A percentile compares a stretch with the other conserved stretches of the same genome.
These are phyloP conservation scores for Candida hispaniensis DNA, from an alignment of 805 yeast genomes.

Conservation along the genomic window DNA sequence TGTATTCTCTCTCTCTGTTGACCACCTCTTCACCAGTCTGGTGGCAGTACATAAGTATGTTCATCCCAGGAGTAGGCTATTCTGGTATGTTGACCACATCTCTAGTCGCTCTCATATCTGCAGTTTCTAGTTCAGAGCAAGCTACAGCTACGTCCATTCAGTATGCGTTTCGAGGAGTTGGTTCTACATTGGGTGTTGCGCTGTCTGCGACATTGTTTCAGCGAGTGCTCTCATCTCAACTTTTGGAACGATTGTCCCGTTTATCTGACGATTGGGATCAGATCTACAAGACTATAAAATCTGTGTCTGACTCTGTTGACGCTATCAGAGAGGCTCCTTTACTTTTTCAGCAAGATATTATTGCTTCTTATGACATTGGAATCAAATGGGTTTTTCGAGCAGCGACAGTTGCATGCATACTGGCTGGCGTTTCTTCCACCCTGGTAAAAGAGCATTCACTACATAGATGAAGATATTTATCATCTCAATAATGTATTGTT, in stretches of 20 bases:
- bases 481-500: too few relatives aligned
- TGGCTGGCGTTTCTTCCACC: too few relatives aligned
- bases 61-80: conserved; percentile 54
- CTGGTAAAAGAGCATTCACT: too few relatives aligned
- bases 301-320: conserved; percentile 43
- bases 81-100: conserved; percentile 62
- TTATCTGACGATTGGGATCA: conserved; percentile 1
- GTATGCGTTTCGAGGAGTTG: conserved; percentile 78
- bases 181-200: conserved; percentile 75
- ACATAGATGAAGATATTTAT: too few relatives aligned
- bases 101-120: conserved; percentile 61
- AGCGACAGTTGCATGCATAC: conserved; percentile 28
- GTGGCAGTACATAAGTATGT: conserved; percentile 36
- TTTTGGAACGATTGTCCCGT: conserved; percentile 19
- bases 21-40: conserved; percentile 24
- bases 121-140: conserved; percentile 58
- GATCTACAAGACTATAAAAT: conserved; percentile 21
- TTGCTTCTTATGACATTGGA: conserved; percentile 38
- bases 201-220: conserved; percentile 59
- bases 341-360: conserved; percentile 33
- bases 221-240: conserved; percentile 31
- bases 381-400: conserved; percentile 41
- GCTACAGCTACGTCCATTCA: conserved; percentile 85
- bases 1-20: conserved; percentile 28
- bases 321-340: conserved; percentile 41